Evolutionary conservation across 2,329 filamentous ascomycete species (phyloP).

Genomic region (Diaporthe citri): DNA sequence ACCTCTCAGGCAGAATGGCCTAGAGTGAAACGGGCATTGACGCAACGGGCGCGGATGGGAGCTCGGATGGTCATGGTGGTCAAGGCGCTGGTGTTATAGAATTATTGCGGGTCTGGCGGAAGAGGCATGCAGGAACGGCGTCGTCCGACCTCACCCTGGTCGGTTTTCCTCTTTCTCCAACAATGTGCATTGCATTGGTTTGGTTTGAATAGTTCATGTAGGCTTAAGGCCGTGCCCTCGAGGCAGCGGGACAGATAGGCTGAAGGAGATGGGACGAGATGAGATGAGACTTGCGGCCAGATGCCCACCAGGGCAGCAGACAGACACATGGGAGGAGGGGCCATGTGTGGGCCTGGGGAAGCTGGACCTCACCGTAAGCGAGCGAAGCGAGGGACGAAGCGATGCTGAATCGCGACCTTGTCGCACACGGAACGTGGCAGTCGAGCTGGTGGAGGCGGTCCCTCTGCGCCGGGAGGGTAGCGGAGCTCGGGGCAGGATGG

Average conservation of each 20-base stretch:
- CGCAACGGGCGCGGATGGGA: conserved; percentile 12
- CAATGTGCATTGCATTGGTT: conserved; percentile 25
- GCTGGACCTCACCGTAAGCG: not conserved
- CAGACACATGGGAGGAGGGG: not conserved
- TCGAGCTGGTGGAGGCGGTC: conserved; percentile 7
- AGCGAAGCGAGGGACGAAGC: not conserved
- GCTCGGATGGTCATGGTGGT: conserved; percentile 4
- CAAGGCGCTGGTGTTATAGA: conserved; percentile 21
- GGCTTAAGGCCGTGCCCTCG: not conserved
- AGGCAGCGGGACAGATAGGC: conserved; percentile 20
- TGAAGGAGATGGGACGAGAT: conserved; percentile 12
- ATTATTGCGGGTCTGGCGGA: conserved; percentile 22
- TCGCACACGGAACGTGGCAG: conserved; percentile 24
- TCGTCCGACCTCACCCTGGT: conserved; percentile 16
- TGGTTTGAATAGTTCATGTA: conserved; percentile 30
- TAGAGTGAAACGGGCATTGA: conserved; percentile 24
- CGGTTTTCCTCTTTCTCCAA: not conserved
- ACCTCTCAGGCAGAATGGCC: not conserved
- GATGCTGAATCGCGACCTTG: conserved; percentile 20
- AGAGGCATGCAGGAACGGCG: conserved; percentile 21
- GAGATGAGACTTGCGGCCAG: conserved; percentile 33
- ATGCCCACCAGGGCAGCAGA: not conserved
- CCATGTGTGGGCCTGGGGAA: conserved; percentile 18
- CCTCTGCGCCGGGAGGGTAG: not conserved
- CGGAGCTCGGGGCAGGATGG: conserved; percentile 4